Base-by-base conservation (phyloP, 1,284 basidiomycete genomes). In the Ustilago curta region DNA sequence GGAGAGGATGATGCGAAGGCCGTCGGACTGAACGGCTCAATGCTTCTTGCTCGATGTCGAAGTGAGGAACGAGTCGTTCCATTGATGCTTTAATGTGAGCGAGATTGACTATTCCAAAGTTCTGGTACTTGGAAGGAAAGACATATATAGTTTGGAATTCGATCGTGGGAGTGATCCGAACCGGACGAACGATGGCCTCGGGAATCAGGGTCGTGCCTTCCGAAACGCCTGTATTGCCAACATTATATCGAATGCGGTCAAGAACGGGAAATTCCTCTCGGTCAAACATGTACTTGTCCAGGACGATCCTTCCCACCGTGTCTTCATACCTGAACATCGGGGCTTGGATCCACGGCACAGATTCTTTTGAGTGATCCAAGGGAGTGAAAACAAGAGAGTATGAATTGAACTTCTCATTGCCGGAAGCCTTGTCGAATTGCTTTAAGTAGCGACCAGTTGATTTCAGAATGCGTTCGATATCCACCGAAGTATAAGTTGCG, bases 341-440 rank as follows among this genome's bases (percentile, higher is more conserved):
- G 4, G 51, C 39, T 11, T 54, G 56, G 25, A 65, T 49, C 62
- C 62, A 65, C 3, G 61, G 19, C 2, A 7, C n/a, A n/a, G 31
- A 2, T n/a, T 2, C 18, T n/a, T 9, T 7, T 9, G 27, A 14
- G 8, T 1, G 2, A 40, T 53, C 51, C n/a, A 53, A 6, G 2
- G 27, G 39, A 32, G 40, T 21, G 19, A 27, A n/a, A 29, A 54
- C 23, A 5, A 54, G 29, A 14, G 42, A 14, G 16, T 31, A 54
- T 2, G 19, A 18, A 27, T 54, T 54, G 52, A 54, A 54, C 7
- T 18, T 11, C 12, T 14, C 11, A 4, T 44, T 19, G 12, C 27
- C 19, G 12, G 0, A 2, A 5, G 27, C 9, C n/a, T 2, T 35
- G 8, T 55, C 53, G 21, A 55, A 55, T 11, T 35, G 42, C 21